Conservation (phyloP, 208 protist genomes). For the Entamoeba invadens region DNA sequence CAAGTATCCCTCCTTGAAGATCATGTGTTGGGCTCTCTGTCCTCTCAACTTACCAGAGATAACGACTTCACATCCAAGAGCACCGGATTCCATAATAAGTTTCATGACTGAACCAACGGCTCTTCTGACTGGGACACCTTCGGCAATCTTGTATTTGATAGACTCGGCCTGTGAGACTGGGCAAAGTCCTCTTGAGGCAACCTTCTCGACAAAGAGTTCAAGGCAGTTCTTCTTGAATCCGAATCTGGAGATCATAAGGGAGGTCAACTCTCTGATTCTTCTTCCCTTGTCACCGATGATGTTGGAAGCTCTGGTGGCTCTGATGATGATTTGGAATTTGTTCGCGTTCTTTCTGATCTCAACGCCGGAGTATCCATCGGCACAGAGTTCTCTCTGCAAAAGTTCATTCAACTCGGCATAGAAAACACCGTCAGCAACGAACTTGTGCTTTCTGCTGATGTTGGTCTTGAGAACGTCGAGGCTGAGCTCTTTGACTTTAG, state of each 20-base stretch:
- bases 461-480: not conserved
- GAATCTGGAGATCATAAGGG: slow-evolving; percentile 90
- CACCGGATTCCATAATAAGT: slow-evolving; percentile 88
- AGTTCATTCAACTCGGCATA: slow-evolving; percentile 98
- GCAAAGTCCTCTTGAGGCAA: slow-evolving; percentile 81
- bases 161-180: slow-evolving; percentile 78
- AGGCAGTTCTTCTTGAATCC: slow-evolving; percentile 73
- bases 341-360: slow-evolving; percentile 69
- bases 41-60: slow-evolving; percentile 94
- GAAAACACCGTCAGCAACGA: slow-evolving; percentile 65
- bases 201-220: slow-evolving; percentile 82
- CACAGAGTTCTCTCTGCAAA: slow-evolving; percentile 83
- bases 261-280: slow-evolving; percentile 85
- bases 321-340: slow-evolving; percentile 93
- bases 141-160: slow-evolving; percentile 87
- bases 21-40: slow-evolving; percentile 94
- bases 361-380: slow-evolving; percentile 64
- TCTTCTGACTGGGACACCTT: slow-evolving; percentile 79
- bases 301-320: slow-evolving; percentile 77
- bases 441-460: not conserved
- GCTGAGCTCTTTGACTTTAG: not conserved
- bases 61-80: slow-evolving; percentile 91
- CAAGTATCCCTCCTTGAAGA: slow-evolving; percentile 98
- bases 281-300: slow-evolving; percentile 84
- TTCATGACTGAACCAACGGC: slow-evolving; percentile 92